Evolutionary conservation across 2,329 filamentous ascomycete genomes (phyloP), one percentile per base, ranked within the genome.

Genomic region (Pseudogymnoascus sp.): DNA sequence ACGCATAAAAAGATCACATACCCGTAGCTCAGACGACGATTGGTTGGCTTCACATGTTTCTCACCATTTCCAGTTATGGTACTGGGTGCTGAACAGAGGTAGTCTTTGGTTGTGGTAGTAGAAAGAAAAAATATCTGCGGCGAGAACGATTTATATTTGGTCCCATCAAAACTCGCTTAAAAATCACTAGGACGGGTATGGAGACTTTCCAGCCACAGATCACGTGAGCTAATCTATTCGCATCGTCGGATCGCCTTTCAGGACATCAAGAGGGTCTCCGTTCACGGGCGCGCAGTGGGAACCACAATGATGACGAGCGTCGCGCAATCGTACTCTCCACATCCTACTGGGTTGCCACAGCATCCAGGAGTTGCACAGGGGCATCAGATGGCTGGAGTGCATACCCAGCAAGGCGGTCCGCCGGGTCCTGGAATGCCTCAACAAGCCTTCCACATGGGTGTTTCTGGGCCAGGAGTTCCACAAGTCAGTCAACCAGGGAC

Each of bases 241-340:
- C 50, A 57, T 57, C 50, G 50, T 57, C 50, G 28, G 50, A 57
- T 57, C 50, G 28, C 50, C 50, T 42, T 59, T 42, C 35, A 61
- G 59, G 19, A 61, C 59, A 61, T 61, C 33, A 38, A 26, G 38
- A 61, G 59, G 59, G 35, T 42, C 33, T 61, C 59, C 35, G 26
- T 42, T 42, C 59, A 61, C 35, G 21, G 59, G 38, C 59, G 59
- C 35, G 59, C 38, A 61, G 33, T 61, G 59, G 59, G 38, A 61
- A 42, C 59, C 74, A 82, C 76, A 74, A 90, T 89, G 87, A 91
- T 91, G 87, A 83, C 87, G 67, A 86, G 83, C 76, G 84, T 87
- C 77, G 80, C 79, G 68, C 83, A 83, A 70, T 80, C 83, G 72
- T 89, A 86, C 72, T 86, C 87, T 75, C 87, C 86, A 75, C 87